Evolutionary conservation across 208 protist species (phyloP).

Genomic region (Crithidia acanthocephali): DNA sequence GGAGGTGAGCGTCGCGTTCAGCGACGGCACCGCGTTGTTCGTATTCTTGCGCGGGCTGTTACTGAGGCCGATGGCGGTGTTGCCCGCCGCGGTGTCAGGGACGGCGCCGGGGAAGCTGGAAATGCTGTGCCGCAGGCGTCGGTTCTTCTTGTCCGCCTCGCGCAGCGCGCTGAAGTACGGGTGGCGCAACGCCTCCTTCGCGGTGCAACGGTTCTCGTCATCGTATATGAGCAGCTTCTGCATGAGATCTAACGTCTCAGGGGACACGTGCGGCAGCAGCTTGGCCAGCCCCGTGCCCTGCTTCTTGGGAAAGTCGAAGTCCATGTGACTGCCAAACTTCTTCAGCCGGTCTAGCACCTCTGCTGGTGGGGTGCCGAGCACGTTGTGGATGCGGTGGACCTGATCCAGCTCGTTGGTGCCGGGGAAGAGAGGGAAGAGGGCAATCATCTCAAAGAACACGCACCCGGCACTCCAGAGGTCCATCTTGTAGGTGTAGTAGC

Average conservation of each 20-base stretch:
- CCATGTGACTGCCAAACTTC: constrained; percentile 60
- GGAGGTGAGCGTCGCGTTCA: constrained; percentile 27
- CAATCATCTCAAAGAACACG: constrained; percentile 87
- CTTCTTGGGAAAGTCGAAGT: constrained; percentile 77
- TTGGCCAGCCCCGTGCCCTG: constrained; percentile 64
- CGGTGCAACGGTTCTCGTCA: constrained; percentile 88
- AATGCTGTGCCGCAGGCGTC: constrained; percentile 16
- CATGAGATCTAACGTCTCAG: constrained; percentile 88
- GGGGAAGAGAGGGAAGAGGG: constrained; percentile 84
- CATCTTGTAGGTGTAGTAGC: constrained; percentile 93
- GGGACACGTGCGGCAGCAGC: constrained; percentile 68
- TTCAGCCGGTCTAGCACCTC: constrained; percentile 78
- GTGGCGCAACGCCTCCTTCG: constrained; percentile 91
- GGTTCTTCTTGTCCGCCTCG: constrained; percentile 50
- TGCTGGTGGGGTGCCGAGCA: constrained; percentile 89
- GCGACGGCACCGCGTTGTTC: constrained; percentile 13
- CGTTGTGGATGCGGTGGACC: constrained; percentile 90
- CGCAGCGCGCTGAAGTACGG: constrained; percentile 85
- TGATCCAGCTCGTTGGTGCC: constrained; percentile 86
- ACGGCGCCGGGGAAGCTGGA: constrained; percentile 2
- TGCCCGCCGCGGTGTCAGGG: not conserved
- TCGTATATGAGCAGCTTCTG: constrained; percentile 87
- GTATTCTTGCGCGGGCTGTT: constrained; percentile 25
- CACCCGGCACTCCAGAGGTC: constrained; percentile 92
- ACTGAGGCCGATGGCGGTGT: constrained; percentile 6